Evolutionary conservation across 805 yeast species (phyloP), one percentile per base, ranked within the genome.

Genomic region (Candida qinlingensis): DNA sequence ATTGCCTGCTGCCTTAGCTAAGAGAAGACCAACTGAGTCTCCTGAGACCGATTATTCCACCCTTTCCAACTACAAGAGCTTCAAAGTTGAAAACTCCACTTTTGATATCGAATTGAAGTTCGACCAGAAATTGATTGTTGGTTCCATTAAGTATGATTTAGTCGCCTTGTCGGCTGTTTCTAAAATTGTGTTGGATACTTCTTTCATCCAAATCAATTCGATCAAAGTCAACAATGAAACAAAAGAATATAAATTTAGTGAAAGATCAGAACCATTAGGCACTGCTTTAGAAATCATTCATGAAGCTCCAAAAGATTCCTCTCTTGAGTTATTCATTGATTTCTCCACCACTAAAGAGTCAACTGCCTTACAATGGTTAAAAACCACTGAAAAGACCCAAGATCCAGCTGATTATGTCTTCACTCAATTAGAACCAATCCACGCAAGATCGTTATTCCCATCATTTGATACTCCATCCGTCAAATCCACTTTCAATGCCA

Each of bases 361-460:
- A 61, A 87, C 96, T 1, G 96, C 96, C 4, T 70, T 89, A 51
- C 96, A 90, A 66, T 90, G 94, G 81, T 70, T 90, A 46, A 79
- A 77, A 48, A 59, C 59, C n/a, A 80, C 83, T 35, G 30, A 28
- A 7, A 27, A 27, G 3, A 80, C 74, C 46, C 86, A 83, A 57
- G 95, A 91, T 13, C 80, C 64, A 4, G 54, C 62, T 5, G 64
- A 61, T 42, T 61, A 61, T 39, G 73, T 90, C 49, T 90, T 89
- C 65, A 87, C 96, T 9, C 97, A 90, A 68, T 79, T 95, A 62
- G 96, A 90, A 69, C 90, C 96, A 36, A 89, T 87, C 54, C 96
- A 90, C 61, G 94, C 96, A 6, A 76, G 97, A 60, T 79, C 92
- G 12, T 73, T 89, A 60, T 83, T 86, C 69, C 97, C 97, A 7